Percentiles rank a stretch among this genome's conserved stretches.
These are phyloP conservation scores for Phytophthora foliorum DNA, from an alignment of 352 stramenopile species.

Conservation along the genomic window DNA sequence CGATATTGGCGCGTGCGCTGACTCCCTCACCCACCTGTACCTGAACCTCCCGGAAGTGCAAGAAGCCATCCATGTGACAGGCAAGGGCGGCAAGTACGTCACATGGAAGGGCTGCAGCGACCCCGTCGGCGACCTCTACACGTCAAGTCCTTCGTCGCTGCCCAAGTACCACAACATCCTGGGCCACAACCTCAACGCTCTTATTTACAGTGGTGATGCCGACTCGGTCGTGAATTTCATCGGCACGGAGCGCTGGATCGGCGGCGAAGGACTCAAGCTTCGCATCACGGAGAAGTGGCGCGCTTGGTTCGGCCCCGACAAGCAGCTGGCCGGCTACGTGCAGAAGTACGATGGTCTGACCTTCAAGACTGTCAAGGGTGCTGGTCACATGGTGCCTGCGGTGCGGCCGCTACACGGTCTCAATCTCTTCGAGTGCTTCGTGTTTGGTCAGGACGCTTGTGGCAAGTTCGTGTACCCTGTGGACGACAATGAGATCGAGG, in stretches of 20 bases:
- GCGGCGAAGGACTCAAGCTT: conserved; percentile 76
- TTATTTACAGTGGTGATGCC: conserved; percentile 85
- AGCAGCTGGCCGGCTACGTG: conserved; percentile 90
- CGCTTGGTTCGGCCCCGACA: conserved; percentile 79
- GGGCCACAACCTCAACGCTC: conserved; percentile 49
- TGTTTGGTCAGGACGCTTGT: conserved; percentile 68
- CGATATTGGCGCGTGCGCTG: conserved; percentile 72
- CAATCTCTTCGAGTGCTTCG: conserved; percentile 88
- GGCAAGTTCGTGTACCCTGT: conserved; percentile 69
- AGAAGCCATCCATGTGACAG: conserved; percentile 62
- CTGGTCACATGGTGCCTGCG: conserved; percentile 91
- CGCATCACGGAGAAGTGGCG: conserved; percentile 68
- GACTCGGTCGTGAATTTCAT: conserved; percentile 90
- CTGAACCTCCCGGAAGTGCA: conserved; percentile 69
- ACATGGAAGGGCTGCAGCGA: conserved; percentile 78
- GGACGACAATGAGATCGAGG: conserved; percentile 72
- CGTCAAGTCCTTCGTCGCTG: conserved; percentile 64
- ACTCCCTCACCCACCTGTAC: conserved; percentile 75
- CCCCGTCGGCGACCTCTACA: conserved; percentile 60
- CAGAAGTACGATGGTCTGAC: conserved; percentile 88
- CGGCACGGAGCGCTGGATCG: conserved; percentile 90
- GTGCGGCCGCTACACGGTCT: conserved; percentile 81
- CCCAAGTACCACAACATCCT: conserved; percentile 80
- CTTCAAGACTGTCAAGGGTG: conserved; percentile 94
- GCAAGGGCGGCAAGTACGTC: conserved; percentile 40